Evolutionary conservation across 805 yeast genomes (phyloP).

Genomic region (Yarrowia osloensis): DNA sequence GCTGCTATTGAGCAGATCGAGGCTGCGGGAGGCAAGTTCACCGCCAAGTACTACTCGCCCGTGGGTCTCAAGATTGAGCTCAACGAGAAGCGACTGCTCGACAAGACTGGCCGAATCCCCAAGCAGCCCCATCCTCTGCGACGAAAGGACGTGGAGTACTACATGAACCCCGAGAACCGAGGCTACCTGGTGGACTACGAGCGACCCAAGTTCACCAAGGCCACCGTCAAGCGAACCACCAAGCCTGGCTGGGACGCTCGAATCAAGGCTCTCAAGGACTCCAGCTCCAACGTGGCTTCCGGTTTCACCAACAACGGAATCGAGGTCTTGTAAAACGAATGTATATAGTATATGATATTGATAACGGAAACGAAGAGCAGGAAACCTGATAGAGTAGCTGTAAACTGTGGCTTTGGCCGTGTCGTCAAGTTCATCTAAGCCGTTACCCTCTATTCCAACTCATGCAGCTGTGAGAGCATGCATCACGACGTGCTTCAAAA

Average conservation of each 20-base stretch:
- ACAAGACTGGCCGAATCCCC: conserved; percentile 68
- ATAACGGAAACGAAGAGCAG: not conserved
- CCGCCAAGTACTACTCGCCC: conserved; percentile 68
- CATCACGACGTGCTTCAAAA: no score
- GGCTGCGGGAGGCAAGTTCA: conserved; percentile 68
- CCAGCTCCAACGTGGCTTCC: conserved; percentile 2
- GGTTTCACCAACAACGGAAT: conserved; percentile 22
- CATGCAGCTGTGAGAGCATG: no score
- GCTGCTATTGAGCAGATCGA: conserved; percentile 76
- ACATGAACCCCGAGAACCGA: conserved; percentile 66
- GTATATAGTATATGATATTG: conserved; percentile 18
- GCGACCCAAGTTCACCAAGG: conserved; percentile 30
- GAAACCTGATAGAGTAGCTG: no score
- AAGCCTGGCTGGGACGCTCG: conserved; percentile 23
- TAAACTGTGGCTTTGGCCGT: no score
- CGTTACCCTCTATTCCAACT: no score
- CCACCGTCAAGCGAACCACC: conserved; percentile 33
- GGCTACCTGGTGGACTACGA: conserved; percentile 57
- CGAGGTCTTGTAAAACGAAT: conserved; percentile 22
- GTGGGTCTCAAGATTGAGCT: conserved; percentile 61
- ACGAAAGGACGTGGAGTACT: conserved; percentile 76
- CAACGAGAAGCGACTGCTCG: conserved; percentile 22
- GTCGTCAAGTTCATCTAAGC: no score
- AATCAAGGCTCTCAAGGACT: not conserved
- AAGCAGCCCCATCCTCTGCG: conserved; percentile 81